Base-by-base conservation (phyloP, 345 rosid species). In the Gossypium arboreum region DNA sequence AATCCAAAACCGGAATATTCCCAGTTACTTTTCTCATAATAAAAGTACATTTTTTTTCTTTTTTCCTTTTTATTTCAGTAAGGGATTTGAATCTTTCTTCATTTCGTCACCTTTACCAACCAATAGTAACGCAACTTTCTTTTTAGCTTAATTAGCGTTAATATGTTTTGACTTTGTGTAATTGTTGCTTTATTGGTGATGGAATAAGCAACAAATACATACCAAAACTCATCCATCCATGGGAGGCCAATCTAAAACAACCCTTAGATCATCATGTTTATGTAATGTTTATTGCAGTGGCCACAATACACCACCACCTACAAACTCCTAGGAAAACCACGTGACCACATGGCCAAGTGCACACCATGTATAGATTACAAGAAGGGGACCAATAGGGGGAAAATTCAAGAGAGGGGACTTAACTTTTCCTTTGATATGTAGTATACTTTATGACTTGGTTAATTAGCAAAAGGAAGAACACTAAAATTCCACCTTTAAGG, bases 381-480 rank as follows among this genome's bases (percentile, higher is more conserved):
- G 17, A 48, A 4, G 59, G 59, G 44, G 45, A 43, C 51, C 72
- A 48, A 68, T 24, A 9, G 13, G 57, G 16, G 11, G 6, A 8
- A 47, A 27, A 34, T 34, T 34, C 41, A 65, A 65, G 15, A 52
- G 3, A 47, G 39, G 72, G 2, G 72, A 7, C 72, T 48, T 68
- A 56, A 67, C 71, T 67, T 66, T 29, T 66, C 27, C 69, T 43
- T 65, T 65, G 51, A 9, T 65, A 65, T 18, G 51, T 43, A 10
- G 3, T 27, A 7, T 20, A 10, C 12, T 29, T 34, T 10, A 9
- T 17, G 27, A 9, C 25, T 39, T n/a, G 15, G 68, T 64, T 8
- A 64, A 2, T 64, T 41, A 17, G 48, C 68, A 39, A 3, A 24
- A 39, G 16, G 25, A 41, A 41, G 43, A 10, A 41, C 48, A 63